Percentiles rank a stretch among this genome's conserved stretches.
These are phyloP conservation scores for Ogataea corticis DNA, from an alignment of 805 yeast genomes.

Conservation along the genomic window DNA sequence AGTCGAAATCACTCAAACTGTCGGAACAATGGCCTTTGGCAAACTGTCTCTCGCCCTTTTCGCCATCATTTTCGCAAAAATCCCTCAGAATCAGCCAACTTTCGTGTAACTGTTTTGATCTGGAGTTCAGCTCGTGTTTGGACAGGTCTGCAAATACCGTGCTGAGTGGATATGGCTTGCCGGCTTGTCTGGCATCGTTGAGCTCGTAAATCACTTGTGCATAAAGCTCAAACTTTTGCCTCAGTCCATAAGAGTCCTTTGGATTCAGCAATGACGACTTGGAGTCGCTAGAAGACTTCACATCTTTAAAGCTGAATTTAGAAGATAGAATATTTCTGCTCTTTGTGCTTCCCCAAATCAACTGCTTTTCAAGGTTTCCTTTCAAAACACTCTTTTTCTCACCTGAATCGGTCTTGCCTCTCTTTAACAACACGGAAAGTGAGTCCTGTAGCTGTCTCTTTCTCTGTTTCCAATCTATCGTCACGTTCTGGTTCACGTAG, in stretches of 20 bases:
- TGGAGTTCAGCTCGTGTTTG: conserved; percentile 56
- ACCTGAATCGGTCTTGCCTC: conserved; percentile 23
- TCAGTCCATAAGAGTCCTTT: conserved; percentile 39
- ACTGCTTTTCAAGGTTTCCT: conserved; percentile 21
- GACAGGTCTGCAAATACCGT: conserved; percentile 61
- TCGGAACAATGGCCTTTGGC: conserved; percentile 32
- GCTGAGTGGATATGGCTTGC: conserved; percentile 55
- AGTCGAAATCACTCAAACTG: conserved; percentile 31
- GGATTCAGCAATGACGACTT: conserved; percentile 29
- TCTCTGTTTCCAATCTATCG: conserved; percentile 82
- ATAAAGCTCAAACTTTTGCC: conserved; percentile 66
- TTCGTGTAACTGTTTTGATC: conserved; percentile 71
- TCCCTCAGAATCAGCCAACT: conserved; percentile 67
- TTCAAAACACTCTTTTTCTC: conserved; percentile 21
- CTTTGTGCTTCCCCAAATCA: conserved; percentile 32
- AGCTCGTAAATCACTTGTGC: conserved; percentile 71
- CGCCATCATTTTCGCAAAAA: conserved; percentile 40
- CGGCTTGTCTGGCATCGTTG: conserved; percentile 64
- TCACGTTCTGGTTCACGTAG: conserved; percentile 68
- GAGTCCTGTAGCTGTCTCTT: conserved; percentile 72
- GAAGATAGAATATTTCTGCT: conserved; percentile 31
- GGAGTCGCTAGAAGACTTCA: conserved; percentile 20
- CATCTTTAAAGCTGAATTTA: conserved; percentile 32
- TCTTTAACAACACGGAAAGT: conserved; percentile 56
- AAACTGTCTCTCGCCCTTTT: conserved; percentile 38